These are phyloP conservation scores for Vicia faba DNA, from an alignment of 306 rosid species.

Conservation along the genomic window DNA sequence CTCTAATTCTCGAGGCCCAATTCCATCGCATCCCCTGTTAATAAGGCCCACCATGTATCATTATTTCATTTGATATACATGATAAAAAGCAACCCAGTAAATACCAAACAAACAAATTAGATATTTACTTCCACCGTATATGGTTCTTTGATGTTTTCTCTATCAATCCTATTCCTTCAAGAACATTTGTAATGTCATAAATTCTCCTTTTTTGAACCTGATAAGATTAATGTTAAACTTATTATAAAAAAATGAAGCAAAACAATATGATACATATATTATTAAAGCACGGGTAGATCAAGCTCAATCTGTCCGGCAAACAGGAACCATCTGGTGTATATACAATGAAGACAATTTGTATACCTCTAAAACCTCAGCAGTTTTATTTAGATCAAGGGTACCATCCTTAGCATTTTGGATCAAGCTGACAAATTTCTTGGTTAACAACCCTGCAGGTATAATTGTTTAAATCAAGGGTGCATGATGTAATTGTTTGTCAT, in stretches of 20 bases:
- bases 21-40: constrained; percentile 55
- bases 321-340: not conserved
- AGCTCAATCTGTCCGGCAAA: constrained; percentile 7
- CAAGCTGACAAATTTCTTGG: constrained; percentile 72
- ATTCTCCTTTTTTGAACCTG: constrained; percentile 89
- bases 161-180: constrained; percentile 80
- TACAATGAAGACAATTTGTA: constrained; percentile 19
- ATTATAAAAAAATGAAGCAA: not conserved
- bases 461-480: not conserved
- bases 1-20: constrained; percentile 46
- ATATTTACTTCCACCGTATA: constrained; percentile 79
- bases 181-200: constrained; percentile 86
- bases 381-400: constrained; percentile 71
- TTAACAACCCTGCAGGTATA: constrained; percentile 68
- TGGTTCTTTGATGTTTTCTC: constrained; percentile 82
- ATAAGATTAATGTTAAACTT: constrained; percentile 30
- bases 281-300: constrained; percentile 7
- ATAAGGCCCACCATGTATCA: constrained; percentile 23
- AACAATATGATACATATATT: constrained; percentile 7
- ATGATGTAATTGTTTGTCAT: constrained; percentile 17
- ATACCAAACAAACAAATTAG: constrained; percentile 8
- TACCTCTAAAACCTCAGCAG: constrained; percentile 75
- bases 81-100: constrained; percentile 34
- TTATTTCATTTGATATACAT: constrained; percentile 23
- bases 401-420: constrained; percentile 69